Evolutionary conservation across 192 early-diverging fungal species (phyloP).

Genomic region (Podila horticola): DNA sequence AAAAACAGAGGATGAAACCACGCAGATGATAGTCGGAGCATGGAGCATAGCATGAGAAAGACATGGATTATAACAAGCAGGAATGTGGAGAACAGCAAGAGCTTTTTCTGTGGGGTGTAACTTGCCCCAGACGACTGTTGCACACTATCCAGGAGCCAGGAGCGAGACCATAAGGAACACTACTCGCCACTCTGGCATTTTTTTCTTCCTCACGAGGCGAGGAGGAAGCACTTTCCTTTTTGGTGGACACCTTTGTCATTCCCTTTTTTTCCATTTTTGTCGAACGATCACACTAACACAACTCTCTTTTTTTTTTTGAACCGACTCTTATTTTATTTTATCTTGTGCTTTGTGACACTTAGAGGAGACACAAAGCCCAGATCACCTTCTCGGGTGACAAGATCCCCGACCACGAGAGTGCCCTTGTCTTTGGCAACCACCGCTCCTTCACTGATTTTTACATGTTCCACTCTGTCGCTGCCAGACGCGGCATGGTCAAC

Average conservation of each 20-base stretch:
- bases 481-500: slow-evolving; percentile 59
- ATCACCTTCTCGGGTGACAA: slow-evolving; percentile 67
- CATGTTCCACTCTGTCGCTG: slow-evolving; percentile 64
- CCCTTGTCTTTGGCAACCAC: slow-evolving; percentile 66
- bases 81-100: neutral
- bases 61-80: neutral
- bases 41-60: no score
- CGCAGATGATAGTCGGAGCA: no score
- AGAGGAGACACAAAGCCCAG: slow-evolving; percentile 56
- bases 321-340: neutral
- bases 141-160: no score
- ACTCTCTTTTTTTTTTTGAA: slow-evolving; percentile 5
- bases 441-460: slow-evolving; percentile 67
- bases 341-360: neutral
- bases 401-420: slow-evolving; percentile 58
- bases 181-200: no score
- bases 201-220: neutral
- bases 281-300: neutral
- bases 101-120: neutral
- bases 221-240: neutral
- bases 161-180: neutral
- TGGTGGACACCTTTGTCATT: neutral
- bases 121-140: no score
- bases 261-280: slow-evolving; percentile 4
- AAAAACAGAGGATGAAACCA: no score